A percentile compares a stretch with the other conserved stretches of the same genome.
Conservation (phyloP, 306 rosid species). For the Vigna radiata region DNA sequence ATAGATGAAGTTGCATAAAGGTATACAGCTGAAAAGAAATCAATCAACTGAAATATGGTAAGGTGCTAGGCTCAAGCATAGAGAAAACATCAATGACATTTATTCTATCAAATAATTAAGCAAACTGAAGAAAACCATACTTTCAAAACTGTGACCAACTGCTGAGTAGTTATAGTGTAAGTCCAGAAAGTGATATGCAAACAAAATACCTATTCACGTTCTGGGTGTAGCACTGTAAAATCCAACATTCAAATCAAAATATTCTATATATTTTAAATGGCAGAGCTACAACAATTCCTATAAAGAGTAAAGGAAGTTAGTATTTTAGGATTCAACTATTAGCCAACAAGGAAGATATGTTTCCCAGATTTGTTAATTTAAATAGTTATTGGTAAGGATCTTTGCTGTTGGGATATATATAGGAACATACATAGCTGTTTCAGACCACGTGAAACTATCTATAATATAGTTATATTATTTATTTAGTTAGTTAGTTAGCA, state of each 20-base stretch:
- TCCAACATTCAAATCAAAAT: too few species aligned
- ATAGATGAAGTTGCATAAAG: slow-evolving; percentile 94
- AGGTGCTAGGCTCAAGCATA: slow-evolving; percentile 43
- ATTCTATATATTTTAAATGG: too few species aligned
- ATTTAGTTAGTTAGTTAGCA: background rate
- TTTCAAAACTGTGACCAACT: background rate
- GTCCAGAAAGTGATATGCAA: slow-evolving; percentile 33
- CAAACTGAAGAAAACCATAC: background rate
- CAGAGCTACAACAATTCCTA: too few species aligned
- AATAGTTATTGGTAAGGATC: too few species aligned
- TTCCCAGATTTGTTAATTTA: too few species aligned
- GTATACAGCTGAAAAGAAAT: slow-evolving; percentile 94
- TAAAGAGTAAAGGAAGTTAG: too few species aligned
- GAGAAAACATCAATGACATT: slow-evolving; percentile 6
- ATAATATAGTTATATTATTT: background rate
- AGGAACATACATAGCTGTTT: background rate
- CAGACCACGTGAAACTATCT: slow-evolving; percentile 12
- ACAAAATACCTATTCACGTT: background rate
- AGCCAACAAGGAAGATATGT: slow-evolving; percentile 39
- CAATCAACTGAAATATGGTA: slow-evolving; percentile 68
- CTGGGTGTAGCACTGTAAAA: slow-evolving; percentile 34
- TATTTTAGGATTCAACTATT: too few species aligned
- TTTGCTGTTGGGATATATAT: background rate
- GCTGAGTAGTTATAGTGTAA: too few species aligned
- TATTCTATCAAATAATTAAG: slow-evolving; percentile 33